These are phyloP conservation scores for Xylaria polymorpha DNA, from an alignment of 2,329 filamentous ascomycete species.

Conservation along the genomic window DNA sequence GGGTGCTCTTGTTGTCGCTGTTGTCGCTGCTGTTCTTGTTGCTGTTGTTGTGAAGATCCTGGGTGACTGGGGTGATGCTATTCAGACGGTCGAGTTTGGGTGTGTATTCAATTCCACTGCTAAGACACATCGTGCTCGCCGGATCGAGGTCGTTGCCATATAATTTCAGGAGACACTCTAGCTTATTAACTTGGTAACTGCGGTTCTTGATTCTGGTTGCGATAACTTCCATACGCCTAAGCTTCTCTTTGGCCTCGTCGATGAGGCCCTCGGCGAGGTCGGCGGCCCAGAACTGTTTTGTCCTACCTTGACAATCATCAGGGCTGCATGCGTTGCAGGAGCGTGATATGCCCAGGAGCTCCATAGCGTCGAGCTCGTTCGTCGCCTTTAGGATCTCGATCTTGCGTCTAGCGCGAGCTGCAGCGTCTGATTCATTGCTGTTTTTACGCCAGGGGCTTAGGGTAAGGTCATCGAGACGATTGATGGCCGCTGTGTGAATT, in stretches of 20 bases:
- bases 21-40: no score
- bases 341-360: neutral
- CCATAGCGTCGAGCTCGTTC: neutral
- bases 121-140: neutral
- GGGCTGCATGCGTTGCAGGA: neutral
- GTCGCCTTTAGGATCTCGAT: neutral
- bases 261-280: neutral
- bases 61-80: neutral
- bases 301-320: neutral
- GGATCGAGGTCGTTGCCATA: neutral
- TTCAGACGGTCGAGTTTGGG: neutral
- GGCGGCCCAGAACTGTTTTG: neutral
- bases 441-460: neutral
- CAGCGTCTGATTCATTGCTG: neutral
- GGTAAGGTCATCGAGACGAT: neutral
- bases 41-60: neutral
- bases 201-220: neutral
- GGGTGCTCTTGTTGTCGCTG: neutral
- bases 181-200: neutral
- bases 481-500: neutral
- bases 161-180: constrained; percentile 1
- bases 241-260: neutral
- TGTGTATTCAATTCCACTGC: neutral
- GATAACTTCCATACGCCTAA: neutral
- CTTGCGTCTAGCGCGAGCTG: neutral